A percentile compares a stretch with the other conserved stretches of the same genome.
phyloP scores from a whole-genome alignment of 2,329 filamentous ascomycete species.

The Coniochaeta sp. region DNA sequence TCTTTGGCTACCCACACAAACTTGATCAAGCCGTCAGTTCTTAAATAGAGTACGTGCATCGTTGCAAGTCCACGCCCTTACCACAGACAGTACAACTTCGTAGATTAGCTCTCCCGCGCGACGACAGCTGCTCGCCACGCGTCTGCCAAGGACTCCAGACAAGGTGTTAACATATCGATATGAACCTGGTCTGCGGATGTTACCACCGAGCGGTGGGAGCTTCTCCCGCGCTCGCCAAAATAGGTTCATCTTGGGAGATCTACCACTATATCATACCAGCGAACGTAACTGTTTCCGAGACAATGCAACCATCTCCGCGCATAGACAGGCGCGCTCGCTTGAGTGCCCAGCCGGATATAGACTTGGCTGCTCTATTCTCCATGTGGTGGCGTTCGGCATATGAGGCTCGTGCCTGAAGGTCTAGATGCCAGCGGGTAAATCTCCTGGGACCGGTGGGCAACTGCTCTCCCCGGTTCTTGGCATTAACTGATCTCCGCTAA shows the following conservation, averaged over 20 bases:
- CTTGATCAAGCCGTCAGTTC: background rate
- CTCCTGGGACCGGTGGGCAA: background rate
- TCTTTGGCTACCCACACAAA: too few species aligned
- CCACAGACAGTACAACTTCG: background rate
- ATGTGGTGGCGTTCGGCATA: background rate
- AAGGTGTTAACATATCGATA: background rate
- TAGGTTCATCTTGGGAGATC: background rate
- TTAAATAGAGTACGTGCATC: background rate
- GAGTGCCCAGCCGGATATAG: constrained; percentile 1
- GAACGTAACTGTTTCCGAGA: background rate
- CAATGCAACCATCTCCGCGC: background rate
- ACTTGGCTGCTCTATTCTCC: background rate
- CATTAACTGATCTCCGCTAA: background rate
- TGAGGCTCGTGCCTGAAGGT: background rate
- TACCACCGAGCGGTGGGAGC: background rate
- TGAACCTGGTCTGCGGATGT: background rate
- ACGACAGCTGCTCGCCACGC: background rate
- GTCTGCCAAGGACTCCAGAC: background rate
- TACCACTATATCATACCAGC: background rate
- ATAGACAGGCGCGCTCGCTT: background rate
- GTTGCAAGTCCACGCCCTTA: background rate
- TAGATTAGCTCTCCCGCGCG: background rate
- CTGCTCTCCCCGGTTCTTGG: background rate
- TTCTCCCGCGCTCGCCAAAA: background rate
- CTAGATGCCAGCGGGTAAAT: background rate